Evolutionary conservation across 345 rosid species (phyloP), one percentile per base, ranked within the genome.

Genomic region (Sisymbrium irio): DNA sequence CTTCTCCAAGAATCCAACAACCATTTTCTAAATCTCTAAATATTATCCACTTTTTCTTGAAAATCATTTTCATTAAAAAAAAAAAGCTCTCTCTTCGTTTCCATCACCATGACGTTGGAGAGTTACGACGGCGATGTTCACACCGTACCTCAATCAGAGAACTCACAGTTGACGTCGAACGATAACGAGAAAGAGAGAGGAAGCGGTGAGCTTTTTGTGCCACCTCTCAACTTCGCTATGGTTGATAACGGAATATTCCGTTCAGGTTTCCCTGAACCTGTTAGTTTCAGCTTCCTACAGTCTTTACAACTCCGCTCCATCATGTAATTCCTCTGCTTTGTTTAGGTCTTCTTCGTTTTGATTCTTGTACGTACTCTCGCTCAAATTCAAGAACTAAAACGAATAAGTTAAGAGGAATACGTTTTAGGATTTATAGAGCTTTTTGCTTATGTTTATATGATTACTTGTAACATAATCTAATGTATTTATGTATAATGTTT

Each of bases 181-280:
- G 81, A 67, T 18, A 58, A 6, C 3, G 83, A 69, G 4, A 56
- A 36, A 19, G 84, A 81, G 14, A 67, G 55, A 75, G 80, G 61
- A 10, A 85, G 78, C n/a, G 87, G 78, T 50, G 87, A 79, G 40
- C 64, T 81, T 7, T 77, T 82, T 40, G 84, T 86, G 19, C 97
- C 93, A n/a, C 95, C 97, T 57, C 77, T 83, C 41, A 91, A 91
- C 69, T 91, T 89, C 68, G 79, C 92, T 17, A 80, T 85, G 81
- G 97, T 91, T 1, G 95, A 89, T 36, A 74, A 80, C 14, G 89
- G 88, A 50, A 78, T 91, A 11, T 91, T 84, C 78, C 77, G 97
- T 65, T 89, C 97, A 2, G 95, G 91, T 33, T 87, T 85, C 65
- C 97, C 97, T 6, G 84, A 86, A 54, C 77, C 89, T 7, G 78